A percentile compares a stretch with the other conserved stretches of the same genome.
phyloP scores from a whole-genome alignment of 2,329 filamentous ascomycete genomes.

The Colletotrichum simmondsii region DNA sequence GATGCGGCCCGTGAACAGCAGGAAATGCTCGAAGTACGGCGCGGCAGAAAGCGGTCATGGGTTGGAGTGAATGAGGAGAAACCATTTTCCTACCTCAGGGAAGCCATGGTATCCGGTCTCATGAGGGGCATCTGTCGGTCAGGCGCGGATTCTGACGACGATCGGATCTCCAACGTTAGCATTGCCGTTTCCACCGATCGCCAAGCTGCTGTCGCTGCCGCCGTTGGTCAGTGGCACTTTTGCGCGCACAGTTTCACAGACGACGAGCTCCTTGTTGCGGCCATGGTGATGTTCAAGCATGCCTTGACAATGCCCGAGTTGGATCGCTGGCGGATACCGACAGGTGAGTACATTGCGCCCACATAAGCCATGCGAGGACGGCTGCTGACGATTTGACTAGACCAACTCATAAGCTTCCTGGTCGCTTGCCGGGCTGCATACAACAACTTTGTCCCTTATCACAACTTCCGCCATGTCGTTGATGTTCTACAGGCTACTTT shows the following conservation, averaged over 20 bases:
- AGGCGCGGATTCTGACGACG: constrained; percentile 67
- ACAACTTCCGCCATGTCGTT: constrained; percentile 97
- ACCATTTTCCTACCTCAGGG: constrained; percentile 88
- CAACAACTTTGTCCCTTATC: constrained; percentile 95
- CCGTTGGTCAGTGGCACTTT: constrained; percentile 86
- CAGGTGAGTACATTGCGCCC: constrained; percentile 66
- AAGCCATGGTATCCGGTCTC: constrained; percentile 92
- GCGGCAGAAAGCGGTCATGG: constrained; percentile 88
- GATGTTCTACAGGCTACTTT: constrained; percentile 96
- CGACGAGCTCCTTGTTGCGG: constrained; percentile 88
- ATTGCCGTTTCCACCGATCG: constrained; percentile 76
- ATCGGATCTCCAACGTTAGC: constrained; percentile 72
- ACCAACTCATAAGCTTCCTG: constrained; percentile 85
- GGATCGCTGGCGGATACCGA: constrained; percentile 81
- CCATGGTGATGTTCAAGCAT: constrained; percentile 91
- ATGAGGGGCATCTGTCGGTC: constrained; percentile 90
- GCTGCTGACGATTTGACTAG: constrained; percentile 61
- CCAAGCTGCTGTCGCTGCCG: constrained; percentile 72
- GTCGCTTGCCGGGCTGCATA: constrained; percentile 93
- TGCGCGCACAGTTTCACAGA: constrained; percentile 90
- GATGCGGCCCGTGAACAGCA: constrained; percentile 80
- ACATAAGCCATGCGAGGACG: constrained; percentile 36
- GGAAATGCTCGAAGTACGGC: constrained; percentile 76
- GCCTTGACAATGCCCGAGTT: constrained; percentile 85
- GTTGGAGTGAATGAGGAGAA: constrained; percentile 87